A percentile compares a stretch with the other conserved stretches of the same genome.
Conservation (phyloP, 2,329 filamentous ascomycete species). For the Fusarium sp. region DNA sequence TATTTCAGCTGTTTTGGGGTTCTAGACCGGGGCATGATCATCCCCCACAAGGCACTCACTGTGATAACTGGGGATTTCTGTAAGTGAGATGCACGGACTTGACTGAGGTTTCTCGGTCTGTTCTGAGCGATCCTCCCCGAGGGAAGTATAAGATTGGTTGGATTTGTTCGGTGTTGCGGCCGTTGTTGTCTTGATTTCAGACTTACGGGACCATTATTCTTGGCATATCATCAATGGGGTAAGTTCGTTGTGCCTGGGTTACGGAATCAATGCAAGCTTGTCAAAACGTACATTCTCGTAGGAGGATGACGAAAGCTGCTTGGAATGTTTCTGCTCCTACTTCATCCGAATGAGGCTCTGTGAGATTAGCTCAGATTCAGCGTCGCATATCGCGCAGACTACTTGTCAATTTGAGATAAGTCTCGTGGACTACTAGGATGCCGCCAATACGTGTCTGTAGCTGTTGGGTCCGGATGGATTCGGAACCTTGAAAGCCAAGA, state of each 20-base stretch:
- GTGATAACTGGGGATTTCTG: constrained; percentile 16
- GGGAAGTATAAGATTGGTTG: not conserved
- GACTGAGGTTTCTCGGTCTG: not conserved
- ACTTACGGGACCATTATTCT: constrained; percentile 7
- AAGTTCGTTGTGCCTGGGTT: not conserved
- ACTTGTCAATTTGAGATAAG: not conserved
- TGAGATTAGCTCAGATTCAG: not conserved
- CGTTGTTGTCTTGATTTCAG: too few relatives aligned
- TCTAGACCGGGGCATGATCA: not conserved
- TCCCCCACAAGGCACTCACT: constrained; percentile 7
- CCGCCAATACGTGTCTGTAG: not conserved
- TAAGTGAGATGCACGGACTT: constrained; percentile 9
- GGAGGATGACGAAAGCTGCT: not conserved
- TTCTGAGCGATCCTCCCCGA: not conserved
- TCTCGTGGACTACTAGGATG: not conserved
- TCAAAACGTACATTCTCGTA: not conserved
- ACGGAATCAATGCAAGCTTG: not conserved
- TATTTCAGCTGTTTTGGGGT: constrained; percentile 5
- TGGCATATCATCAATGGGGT: constrained; percentile 8
- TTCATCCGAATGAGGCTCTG: constrained; percentile 2
- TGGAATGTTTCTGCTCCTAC: constrained; percentile 2
- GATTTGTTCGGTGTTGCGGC: not conserved
- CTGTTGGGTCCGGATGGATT: not conserved
- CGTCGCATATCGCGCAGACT: not conserved
- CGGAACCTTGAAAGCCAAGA: not conserved